Conservation (phyloP, 352 stramenopile species). For the Aphanomyces cochlioides region DNA sequence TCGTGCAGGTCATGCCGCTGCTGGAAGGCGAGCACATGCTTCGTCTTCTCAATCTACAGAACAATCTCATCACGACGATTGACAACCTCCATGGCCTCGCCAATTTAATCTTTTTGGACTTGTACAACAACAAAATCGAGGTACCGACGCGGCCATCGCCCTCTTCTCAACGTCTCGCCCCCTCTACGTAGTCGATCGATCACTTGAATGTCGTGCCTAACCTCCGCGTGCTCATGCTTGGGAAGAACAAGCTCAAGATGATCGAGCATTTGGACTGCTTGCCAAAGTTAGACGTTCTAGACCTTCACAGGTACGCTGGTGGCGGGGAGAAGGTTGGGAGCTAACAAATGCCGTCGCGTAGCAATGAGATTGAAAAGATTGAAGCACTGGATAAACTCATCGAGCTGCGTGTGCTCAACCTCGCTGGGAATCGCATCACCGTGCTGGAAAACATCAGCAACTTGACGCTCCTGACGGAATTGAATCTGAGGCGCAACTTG, state of each 20-base stretch:
- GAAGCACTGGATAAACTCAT: constrained; percentile 80
- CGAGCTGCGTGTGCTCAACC: constrained; percentile 88
- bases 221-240: constrained; percentile 90
- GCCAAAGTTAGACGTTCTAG: constrained; percentile 88
- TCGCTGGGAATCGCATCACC: constrained; percentile 80
- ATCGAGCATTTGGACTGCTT: constrained; percentile 85
- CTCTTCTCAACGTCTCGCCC: not conserved
- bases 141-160: constrained; percentile 31
- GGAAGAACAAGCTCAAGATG: constrained; percentile 74
- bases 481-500: constrained; percentile 85
- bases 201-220: constrained; percentile 77
- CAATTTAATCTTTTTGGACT: constrained; percentile 90
- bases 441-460: constrained; percentile 75
- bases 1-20: constrained; percentile 51
- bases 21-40: constrained; percentile 88
- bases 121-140: constrained; percentile 92
- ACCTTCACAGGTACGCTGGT: constrained; percentile 71
- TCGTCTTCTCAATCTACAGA: constrained; percentile 88
- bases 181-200: constrained; percentile 55
- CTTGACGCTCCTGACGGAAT: constrained; percentile 79
- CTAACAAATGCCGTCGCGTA: constrained; percentile 14
- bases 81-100: constrained; percentile 78
- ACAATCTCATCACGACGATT: constrained; percentile 85
- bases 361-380: constrained; percentile 86
- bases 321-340: no score